Conservation (phyloP, 495 filamentous ascomycete genomes). For the Xylaria bambusicola region DNA sequence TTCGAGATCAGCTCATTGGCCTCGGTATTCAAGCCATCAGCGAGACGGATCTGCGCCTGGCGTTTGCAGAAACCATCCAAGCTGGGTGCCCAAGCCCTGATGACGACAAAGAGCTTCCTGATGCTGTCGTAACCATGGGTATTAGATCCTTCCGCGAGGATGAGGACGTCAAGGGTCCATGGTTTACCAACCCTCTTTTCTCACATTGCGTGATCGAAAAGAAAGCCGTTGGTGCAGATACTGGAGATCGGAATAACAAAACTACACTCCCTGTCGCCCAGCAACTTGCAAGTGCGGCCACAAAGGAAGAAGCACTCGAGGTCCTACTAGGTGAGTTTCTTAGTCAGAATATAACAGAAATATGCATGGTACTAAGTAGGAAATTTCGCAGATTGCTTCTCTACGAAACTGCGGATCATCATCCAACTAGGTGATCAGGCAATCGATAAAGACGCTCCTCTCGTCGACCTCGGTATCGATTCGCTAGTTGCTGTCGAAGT, state of each 20-base stretch:
- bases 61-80: slow-evolving; percentile 17
- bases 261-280: background rate
- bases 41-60: slow-evolving; percentile 14
- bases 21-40: background rate
- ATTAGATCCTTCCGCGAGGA: slow-evolving; percentile 11
- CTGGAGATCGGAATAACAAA: background rate
- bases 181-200: slow-evolving; percentile 9
- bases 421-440: slow-evolving; percentile 2
- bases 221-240: background rate
- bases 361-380: background rate
- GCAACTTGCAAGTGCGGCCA: slow-evolving; percentile 10
- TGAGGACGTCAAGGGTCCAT: slow-evolving; percentile 3
- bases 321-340: slow-evolving; percentile 15
- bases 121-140: slow-evolving; percentile 3
- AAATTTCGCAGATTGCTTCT: background rate
- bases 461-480: slow-evolving; percentile 39
- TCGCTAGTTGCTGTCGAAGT: slow-evolving; percentile 47
- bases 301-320: slow-evolving; percentile 8
- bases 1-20: background rate
- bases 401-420: background rate
- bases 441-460: background rate
- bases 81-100: slow-evolving; percentile 1
- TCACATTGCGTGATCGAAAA: slow-evolving; percentile 9
- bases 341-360: background rate
- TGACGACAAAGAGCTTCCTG: background rate